These are phyloP conservation scores for Paspalum notatum DNA, from an alignment of 176 grass and related monocot species.

Conservation along the genomic window DNA sequence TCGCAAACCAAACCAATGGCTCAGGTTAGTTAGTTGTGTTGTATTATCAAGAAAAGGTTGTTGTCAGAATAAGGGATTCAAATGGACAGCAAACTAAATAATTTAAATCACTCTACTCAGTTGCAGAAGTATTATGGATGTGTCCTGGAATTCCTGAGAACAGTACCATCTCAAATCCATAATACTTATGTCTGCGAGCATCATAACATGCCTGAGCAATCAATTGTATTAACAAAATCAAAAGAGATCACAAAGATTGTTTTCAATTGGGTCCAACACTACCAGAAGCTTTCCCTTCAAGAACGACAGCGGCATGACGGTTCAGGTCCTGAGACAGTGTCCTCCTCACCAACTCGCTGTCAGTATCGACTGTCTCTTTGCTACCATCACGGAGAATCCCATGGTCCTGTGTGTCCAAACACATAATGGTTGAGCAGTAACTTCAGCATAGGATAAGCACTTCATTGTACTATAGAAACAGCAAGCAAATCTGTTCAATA, in stretches of 20 bases:
- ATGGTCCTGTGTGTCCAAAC: constrained; percentile 71
- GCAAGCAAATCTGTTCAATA: constrained; percentile 12
- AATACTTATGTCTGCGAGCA: constrained; percentile 21
- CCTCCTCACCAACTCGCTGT: constrained; percentile 67
- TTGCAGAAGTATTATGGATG: constrained; percentile 9
- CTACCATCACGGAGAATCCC: constrained; percentile 81
- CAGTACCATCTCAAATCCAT: constrained; percentile 23
- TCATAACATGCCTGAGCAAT: constrained; percentile 24
- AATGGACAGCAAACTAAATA: background rate
- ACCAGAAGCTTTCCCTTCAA: constrained; percentile 92
- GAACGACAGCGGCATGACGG: constrained; percentile 96
- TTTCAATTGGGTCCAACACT: constrained; percentile 6
- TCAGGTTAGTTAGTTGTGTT: background rate
- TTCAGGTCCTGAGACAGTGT: constrained; percentile 92
- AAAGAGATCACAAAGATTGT: background rate
- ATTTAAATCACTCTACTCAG: background rate
- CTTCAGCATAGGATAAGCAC: constrained; percentile 21
- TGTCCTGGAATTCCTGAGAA: background rate
- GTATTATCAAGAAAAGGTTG: background rate
- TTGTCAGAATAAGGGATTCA: constrained; percentile 11
- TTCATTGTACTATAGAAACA: constrained; percentile 26
- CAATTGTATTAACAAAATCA: background rate
- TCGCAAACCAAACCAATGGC: constrained; percentile 13
- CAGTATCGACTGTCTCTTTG: constrained; percentile 72
- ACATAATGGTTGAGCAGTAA: constrained; percentile 17